Conservation (phyloP, 441 rosid genomes). For the Adansonia gregorii region DNA sequence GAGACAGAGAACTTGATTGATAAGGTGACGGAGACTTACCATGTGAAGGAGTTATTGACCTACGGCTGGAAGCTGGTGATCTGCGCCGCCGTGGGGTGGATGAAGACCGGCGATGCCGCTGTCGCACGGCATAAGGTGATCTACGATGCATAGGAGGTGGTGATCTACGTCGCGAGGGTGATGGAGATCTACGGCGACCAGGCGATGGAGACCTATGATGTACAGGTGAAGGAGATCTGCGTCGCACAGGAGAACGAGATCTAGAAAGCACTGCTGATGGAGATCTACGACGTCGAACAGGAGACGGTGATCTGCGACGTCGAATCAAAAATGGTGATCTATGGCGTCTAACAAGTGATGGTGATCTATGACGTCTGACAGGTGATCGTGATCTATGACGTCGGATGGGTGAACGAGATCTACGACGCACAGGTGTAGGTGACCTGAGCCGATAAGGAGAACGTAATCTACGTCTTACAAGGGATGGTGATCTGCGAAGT, state of each 20-base stretch:
- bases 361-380: slow-evolving; percentile 33
- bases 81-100: slow-evolving; percentile 37
- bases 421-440: slow-evolving; percentile 40
- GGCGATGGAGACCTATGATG: slow-evolving; percentile 50
- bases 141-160: slow-evolving; percentile 40
- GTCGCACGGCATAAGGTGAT: slow-evolving; percentile 40
- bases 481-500: slow-evolving; percentile 50
- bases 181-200: slow-evolving; percentile 24
- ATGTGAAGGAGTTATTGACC: slow-evolving; percentile 43
- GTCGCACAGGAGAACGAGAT: slow-evolving; percentile 29
- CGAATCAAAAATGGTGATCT: slow-evolving; percentile 31
- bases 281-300: slow-evolving; percentile 34
- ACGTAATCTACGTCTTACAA: slow-evolving; percentile 36
- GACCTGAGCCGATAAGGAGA: slow-evolving; percentile 38
- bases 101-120: slow-evolving; percentile 27
- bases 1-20: slow-evolving; percentile 48
- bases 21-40: slow-evolving; percentile 47
- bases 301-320: slow-evolving; percentile 38
- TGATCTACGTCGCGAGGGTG: slow-evolving; percentile 28
- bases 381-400: slow-evolving; percentile 44
- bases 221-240: slow-evolving; percentile 31
- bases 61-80: slow-evolving; percentile 43
- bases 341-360: slow-evolving; percentile 32
- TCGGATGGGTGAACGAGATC: slow-evolving; percentile 44
- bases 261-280: slow-evolving; percentile 36